A percentile compares a stretch with the other conserved stretches of the same genome.
Conservation (phyloP, 1,139 yeast genomes). For the Scheffersomyces illinoinensis region DNA sequence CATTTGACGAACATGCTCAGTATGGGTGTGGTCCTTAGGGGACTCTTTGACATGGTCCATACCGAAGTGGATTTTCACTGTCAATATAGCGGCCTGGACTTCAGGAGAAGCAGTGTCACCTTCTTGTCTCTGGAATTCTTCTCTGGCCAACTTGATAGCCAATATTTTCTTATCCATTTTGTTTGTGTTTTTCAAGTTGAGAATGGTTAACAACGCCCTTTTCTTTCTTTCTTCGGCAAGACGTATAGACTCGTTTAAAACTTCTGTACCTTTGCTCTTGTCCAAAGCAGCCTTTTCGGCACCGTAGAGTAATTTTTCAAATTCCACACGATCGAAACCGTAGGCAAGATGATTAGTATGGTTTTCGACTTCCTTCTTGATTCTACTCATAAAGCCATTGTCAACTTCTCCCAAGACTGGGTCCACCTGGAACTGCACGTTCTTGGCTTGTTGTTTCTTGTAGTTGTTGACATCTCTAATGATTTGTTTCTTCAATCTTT, state of each 20-base stretch:
- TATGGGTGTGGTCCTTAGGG: slow-evolving; percentile 72
- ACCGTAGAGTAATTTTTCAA: slow-evolving; percentile 76
- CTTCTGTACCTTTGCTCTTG: slow-evolving; percentile 30
- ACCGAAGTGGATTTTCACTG: slow-evolving; percentile 76
- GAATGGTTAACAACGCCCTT: slow-evolving; percentile 69
- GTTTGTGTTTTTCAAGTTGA: slow-evolving; percentile 72
- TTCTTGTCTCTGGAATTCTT: slow-evolving; percentile 77
- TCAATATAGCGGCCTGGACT: slow-evolving; percentile 90
- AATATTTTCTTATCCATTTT: slow-evolving; percentile 57
- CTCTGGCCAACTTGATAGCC: slow-evolving; percentile 65
- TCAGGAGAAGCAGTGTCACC: slow-evolving; percentile 96
- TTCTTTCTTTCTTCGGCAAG: slow-evolving; percentile 60
- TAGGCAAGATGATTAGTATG: slow-evolving; percentile 63
- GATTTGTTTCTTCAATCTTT: slow-evolving; percentile 44
- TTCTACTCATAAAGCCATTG: slow-evolving; percentile 69
- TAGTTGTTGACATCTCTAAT: slow-evolving; percentile 48
- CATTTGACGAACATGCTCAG: slow-evolving; percentile 71
- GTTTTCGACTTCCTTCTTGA: slow-evolving; percentile 57
- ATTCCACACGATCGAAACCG: slow-evolving; percentile 61
- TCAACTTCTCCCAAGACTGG: slow-evolving; percentile 78
- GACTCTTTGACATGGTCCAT: slow-evolving; percentile 73
- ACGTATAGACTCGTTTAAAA: slow-evolving; percentile 47
- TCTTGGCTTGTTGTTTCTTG: slow-evolving; percentile 36
- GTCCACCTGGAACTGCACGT: slow-evolving; percentile 45
- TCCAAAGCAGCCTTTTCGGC: slow-evolving; percentile 55